Evolutionary conservation across 192 early-diverging fungal genomes (phyloP), one percentile per base, ranked within the genome.

Genomic region (Geranomyces michiganensis): DNA sequence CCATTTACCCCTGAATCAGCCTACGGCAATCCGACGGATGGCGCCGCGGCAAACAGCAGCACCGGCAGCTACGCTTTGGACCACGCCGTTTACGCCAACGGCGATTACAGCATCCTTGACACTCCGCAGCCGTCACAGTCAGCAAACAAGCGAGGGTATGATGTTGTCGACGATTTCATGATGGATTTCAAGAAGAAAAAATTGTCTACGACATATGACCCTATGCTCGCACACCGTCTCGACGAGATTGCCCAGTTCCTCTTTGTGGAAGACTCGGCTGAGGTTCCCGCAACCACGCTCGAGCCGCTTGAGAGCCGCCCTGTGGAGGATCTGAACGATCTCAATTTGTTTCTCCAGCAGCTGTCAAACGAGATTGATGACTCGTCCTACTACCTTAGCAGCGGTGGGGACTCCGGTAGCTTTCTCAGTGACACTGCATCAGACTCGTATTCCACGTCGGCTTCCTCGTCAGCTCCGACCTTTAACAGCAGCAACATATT

Each of bases 101-200:
- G 26, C 51, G 51, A 53, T 53, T 53, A n/a, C 51, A 24, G 17
- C 15, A 7, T 41, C 5, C 36, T 41, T 3, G 36, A 7, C 36
- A 12, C 60, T 31, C n/a, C n/a, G 8, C 3, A 51, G 21, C 22
- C 21, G n/a, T n/a, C 3, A 41, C 36, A 41, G 36, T 10, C 36
- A 10, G 10, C 36, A 3, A 41, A 27, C 15, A 73, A 73, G 43
- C 71, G 71, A 15, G 64, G 63, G 15, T 58, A 62, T 33, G 62
- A 73, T n/a, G 21, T 58, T n/a, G 53, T 73, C 22, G 71, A 73
- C 26, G 47, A 64, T 14, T 73, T 73, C 14, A 58, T 73, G 62
- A 56, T 30, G 51, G 71, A 73, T 31, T 27, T 66, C 29, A 73
- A 73, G 43, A 73, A 58, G 71, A 73, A 73, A 21, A 46, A 53